Conservation (phyloP, 306 rosid species). For the Myrica gale region DNA sequence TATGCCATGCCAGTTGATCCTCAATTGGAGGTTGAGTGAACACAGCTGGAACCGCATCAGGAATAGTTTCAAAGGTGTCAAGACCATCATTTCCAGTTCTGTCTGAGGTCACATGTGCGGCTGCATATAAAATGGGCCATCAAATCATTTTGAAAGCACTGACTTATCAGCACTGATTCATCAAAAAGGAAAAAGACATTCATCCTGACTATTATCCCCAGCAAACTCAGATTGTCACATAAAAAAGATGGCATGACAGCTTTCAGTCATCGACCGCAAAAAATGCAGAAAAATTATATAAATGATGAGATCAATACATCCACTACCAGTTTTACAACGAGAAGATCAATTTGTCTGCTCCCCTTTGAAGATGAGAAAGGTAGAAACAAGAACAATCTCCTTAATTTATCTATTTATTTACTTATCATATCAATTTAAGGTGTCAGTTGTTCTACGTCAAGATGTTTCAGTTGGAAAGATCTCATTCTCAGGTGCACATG, state of each 20-base stretch:
- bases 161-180: neutral
- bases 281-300: neutral
- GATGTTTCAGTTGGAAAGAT: neutral
- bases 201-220: neutral
- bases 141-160: conserved; percentile 14
- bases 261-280: neutral
- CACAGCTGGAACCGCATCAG: conserved; percentile 80
- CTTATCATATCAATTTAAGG: no score
- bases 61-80: conserved; percentile 84
- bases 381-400: conserved; percentile 2
- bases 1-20: conserved; percentile 96
- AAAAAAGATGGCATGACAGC: neutral
- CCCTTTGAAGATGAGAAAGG: neutral
- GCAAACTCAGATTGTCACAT: conserved; percentile 17
- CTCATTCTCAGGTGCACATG: neutral
- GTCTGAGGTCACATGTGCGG: conserved; percentile 43
- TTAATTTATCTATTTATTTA: no score
- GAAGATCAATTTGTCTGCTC: no score
- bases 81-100: conserved; percentile 57
- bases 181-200: neutral
- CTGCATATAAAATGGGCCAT: conserved; percentile 45
- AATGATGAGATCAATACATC: neutral
- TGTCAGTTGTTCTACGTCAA: neutral
- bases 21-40: conserved; percentile 92
- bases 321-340: neutral